Evolutionary conservation across 2,329 filamentous ascomycete species (phyloP).

Genomic region (Alternaria sp.): DNA sequence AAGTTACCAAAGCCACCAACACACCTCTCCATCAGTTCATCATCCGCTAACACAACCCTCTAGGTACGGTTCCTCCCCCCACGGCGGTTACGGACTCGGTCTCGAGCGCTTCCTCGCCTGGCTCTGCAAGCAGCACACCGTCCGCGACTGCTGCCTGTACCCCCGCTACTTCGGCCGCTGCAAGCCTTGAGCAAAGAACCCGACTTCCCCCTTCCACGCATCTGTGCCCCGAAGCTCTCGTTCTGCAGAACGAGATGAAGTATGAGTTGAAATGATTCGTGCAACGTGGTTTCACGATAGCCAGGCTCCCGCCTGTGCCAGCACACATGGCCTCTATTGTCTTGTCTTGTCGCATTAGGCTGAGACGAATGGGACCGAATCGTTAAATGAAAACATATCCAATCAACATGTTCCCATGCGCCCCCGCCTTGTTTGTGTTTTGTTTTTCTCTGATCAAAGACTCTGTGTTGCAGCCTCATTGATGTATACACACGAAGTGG

Average conservation of each 20-base stretch:
- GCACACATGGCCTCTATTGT: neutral
- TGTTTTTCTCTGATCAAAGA: neutral
- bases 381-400: conserved; percentile 13
- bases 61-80: conserved; percentile 88
- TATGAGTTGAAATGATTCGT: conserved; percentile 11
- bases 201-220: neutral
- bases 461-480: neutral
- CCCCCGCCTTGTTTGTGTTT: neutral
- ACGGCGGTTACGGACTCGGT: conserved; percentile 92
- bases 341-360: conserved; percentile 8
- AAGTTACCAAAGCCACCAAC: conserved; percentile 51
- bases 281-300: neutral
- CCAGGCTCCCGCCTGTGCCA: neutral
- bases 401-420: neutral
- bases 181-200: conserved; percentile 64
- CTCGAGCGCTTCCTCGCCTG: conserved; percentile 80
- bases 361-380: neutral
- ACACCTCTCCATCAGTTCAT: neutral
- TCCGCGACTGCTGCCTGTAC: conserved; percentile 74
- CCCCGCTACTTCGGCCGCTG: conserved; percentile 81
- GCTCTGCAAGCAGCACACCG: conserved; percentile 70
- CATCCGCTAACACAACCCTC: conserved; percentile 21
- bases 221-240: conserved; percentile 13
- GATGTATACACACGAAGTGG: neutral
- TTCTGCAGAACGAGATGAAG: neutral